These are phyloP conservation scores for Diaporthe eres DNA, from an alignment of 2,329 filamentous ascomycete species.

Conservation along the genomic window DNA sequence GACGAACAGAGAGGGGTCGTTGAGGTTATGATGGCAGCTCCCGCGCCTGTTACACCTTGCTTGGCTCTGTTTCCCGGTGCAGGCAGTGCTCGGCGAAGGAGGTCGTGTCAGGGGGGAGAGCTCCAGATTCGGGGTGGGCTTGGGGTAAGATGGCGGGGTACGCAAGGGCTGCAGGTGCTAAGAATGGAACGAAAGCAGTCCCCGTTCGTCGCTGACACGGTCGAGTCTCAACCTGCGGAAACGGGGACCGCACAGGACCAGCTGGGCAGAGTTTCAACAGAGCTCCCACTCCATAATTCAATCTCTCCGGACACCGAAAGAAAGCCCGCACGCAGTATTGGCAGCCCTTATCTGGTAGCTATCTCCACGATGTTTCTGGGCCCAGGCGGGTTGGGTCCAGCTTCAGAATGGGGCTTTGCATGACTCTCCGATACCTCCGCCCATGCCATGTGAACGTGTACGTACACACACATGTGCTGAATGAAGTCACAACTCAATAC, in stretches of 20 bases:
- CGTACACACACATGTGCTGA: not conserved
- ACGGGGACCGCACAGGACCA: not conserved
- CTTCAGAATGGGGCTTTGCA: not conserved
- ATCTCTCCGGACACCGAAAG: conserved; percentile 4
- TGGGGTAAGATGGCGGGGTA: conserved; percentile 31
- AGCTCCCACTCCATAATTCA: conserved; percentile 21
- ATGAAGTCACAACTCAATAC: not conserved
- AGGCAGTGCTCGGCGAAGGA: conserved; percentile 30
- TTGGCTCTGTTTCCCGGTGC: conserved; percentile 33
- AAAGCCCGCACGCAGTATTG: not conserved
- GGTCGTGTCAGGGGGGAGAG: conserved; percentile 23
- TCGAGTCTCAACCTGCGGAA: conserved; percentile 23
- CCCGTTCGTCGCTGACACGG: conserved; percentile 13
- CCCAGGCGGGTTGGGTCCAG: not conserved
- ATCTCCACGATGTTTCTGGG: conserved; percentile 16
- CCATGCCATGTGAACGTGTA: conserved; percentile 16
- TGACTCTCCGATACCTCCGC: conserved; percentile 14
- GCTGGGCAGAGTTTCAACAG: conserved; percentile 27
- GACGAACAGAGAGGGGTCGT: conserved; percentile 26
- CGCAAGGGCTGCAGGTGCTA: conserved; percentile 31
- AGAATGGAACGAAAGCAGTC: conserved; percentile 25
- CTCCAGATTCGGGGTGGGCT: conserved; percentile 21
- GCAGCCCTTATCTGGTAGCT: conserved; percentile 11
- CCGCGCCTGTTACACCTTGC: conserved; percentile 38
- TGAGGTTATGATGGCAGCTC: conserved; percentile 31